A percentile compares a stretch with the other conserved stretches of the same genome.
phyloP scores from a whole-genome alignment of 75 land plant genomes.

The Pinus taeda region DNA sequence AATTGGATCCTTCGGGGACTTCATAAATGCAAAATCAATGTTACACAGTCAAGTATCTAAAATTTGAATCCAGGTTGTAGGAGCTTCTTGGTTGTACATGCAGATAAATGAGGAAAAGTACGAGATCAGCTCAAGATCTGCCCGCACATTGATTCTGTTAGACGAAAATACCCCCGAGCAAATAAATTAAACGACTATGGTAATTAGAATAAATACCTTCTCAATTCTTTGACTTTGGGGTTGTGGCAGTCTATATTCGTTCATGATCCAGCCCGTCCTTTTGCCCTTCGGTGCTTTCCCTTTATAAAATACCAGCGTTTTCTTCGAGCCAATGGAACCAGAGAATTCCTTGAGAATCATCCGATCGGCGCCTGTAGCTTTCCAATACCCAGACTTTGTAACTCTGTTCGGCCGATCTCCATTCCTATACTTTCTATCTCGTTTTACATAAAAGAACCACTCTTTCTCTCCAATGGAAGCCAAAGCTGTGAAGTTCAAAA shows the following conservation, averaged over 20 bases:
- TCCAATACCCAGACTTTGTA: constrained; percentile 77
- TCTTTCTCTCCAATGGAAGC: constrained; percentile 73
- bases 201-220: constrained; percentile 11
- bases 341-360: constrained; percentile 43
- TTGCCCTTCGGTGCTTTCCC: constrained; percentile 74
- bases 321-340: constrained; percentile 59
- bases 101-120: too few species aligned
- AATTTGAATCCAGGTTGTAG: too few species aligned
- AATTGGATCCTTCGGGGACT: too few species aligned
- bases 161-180: too few species aligned
- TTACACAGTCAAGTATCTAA: too few species aligned
- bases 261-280: constrained; percentile 78
- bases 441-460: constrained; percentile 75
- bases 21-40: too few species aligned
- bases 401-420: constrained; percentile 75
- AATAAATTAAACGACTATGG: background rate
- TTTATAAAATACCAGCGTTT: constrained; percentile 74
- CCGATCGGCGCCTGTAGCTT: constrained; percentile 75
- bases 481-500: constrained; percentile 18
- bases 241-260: constrained; percentile 69
- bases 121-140: too few species aligned
- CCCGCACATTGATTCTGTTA: too few species aligned
- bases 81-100: too few species aligned
- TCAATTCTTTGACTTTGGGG: constrained; percentile 22
- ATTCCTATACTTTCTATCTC: constrained; percentile 67